These are phyloP conservation scores for Chenopodium album DNA, from an alignment of 148 eudicot species.

Conservation along the genomic window DNA sequence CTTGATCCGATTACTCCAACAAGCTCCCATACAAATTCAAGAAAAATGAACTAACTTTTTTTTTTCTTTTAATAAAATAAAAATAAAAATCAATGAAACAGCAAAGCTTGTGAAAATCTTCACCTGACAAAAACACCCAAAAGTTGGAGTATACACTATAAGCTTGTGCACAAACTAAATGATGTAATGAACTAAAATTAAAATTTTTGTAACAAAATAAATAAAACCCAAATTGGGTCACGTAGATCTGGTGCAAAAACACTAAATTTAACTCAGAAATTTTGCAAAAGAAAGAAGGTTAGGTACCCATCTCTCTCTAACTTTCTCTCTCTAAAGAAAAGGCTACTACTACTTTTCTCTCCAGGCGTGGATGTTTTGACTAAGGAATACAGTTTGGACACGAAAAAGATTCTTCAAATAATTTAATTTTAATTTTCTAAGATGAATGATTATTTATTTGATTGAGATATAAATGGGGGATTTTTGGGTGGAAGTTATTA, in stretches of 20 bases:
- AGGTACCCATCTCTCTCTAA: conserved; percentile 11
- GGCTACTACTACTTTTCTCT: background rate
- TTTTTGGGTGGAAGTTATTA: background rate
- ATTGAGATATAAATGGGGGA: background rate
- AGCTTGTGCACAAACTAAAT: background rate
- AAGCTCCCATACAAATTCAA: conserved; percentile 43
- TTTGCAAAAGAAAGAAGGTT: background rate
- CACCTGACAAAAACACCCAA: background rate
- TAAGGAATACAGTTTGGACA: conserved; percentile 21
- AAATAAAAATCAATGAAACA: too few relatives aligned
- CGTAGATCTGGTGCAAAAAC: conserved; percentile 29
- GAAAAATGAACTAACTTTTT: background rate
- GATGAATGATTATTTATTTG: too few relatives aligned
- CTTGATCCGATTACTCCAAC: conserved; percentile 41
- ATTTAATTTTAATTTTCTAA: background rate
- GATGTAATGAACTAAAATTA: background rate
- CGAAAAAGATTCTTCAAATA: conserved; percentile 24
- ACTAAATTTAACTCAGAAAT: background rate
- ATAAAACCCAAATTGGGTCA: conserved; percentile 10
- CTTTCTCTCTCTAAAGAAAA: background rate
- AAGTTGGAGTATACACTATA: conserved; percentile 4
- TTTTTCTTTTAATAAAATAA: too few relatives aligned
- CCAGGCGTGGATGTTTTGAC: conserved; percentile 19
- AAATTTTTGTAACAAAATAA: background rate
- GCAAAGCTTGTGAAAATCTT: background rate